These are phyloP conservation scores for Sideroxylon spinosum DNA, from an alignment of 179 eudicot species.

Conservation along the genomic window DNA sequence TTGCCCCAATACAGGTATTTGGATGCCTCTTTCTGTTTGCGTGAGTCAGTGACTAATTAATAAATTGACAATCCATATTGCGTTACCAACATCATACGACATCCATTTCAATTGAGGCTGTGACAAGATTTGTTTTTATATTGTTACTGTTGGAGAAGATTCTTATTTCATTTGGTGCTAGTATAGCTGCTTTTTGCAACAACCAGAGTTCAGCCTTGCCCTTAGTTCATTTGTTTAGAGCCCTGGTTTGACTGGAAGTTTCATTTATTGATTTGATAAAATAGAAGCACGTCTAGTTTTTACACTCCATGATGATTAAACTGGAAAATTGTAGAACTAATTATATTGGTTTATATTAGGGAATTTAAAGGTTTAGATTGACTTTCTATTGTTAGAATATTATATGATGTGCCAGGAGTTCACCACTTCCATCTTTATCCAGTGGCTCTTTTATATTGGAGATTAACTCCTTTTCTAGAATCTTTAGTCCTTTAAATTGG, in stretches of 20 bases:
- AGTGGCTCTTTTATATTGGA: too few relatives aligned
- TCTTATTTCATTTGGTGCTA: not conserved
- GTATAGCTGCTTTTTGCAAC: not conserved
- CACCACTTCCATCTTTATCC: too few relatives aligned
- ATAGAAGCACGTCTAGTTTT: too few relatives aligned
- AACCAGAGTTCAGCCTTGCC: not conserved
- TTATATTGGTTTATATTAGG: too few relatives aligned
- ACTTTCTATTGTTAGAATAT: too few relatives aligned
- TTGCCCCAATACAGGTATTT: slow-evolving; percentile 90
- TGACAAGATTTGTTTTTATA: not conserved
- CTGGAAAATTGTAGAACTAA: too few relatives aligned
- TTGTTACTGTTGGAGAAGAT: not conserved
- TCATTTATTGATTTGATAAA: too few relatives aligned
- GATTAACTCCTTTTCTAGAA: too few relatives aligned
- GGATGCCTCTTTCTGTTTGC: slow-evolving; percentile 15
- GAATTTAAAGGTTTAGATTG: too few relatives aligned
- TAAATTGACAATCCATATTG: not conserved
- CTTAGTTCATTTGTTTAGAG: not conserved
- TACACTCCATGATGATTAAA: too few relatives aligned
- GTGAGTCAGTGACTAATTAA: not conserved
- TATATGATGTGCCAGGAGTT: too few relatives aligned
- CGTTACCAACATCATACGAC: not conserved
- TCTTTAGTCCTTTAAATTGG: too few relatives aligned
- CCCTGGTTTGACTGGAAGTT: not conserved
- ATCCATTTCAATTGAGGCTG: not conserved